phyloP scores from a whole-genome alignment of 2,329 filamentous ascomycete genomes.

The Penicillium sp. region DNA sequence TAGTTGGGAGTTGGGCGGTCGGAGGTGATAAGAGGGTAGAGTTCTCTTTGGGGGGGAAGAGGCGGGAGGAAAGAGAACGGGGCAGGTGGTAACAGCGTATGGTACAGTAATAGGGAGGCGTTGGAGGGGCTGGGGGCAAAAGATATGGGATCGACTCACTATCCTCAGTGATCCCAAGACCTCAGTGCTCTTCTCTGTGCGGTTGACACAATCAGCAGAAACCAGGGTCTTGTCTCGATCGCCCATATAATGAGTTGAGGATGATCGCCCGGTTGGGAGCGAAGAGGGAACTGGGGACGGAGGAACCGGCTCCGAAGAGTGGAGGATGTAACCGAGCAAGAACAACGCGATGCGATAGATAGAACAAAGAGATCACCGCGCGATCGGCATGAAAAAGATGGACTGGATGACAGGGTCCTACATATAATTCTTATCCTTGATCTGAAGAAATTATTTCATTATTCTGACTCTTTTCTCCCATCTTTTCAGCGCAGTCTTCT shows the following conservation, averaged over 20 bases:
- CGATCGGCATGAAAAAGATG: background rate
- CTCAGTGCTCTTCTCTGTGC: constrained; percentile 3
- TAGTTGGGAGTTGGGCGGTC: constrained; percentile 5
- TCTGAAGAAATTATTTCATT: background rate
- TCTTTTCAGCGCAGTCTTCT: background rate
- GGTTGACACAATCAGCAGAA: constrained; percentile 6
- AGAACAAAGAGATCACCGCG: background rate
- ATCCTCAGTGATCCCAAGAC: constrained; percentile 7
- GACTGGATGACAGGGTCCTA: background rate
- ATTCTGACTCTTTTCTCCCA: background rate
- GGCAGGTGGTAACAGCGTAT: background rate
- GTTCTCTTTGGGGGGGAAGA: constrained; percentile 12
- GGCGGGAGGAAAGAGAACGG: constrained; percentile 14
- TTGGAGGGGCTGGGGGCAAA: constrained; percentile 35
- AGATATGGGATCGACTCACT: constrained; percentile 1
- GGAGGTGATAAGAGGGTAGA: constrained; percentile 14
- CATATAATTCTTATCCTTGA: background rate
- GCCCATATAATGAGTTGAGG: constrained; percentile 21
- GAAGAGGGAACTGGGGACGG: constrained; percentile 27
- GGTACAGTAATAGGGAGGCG: constrained; percentile 28
- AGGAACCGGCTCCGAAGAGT: constrained; percentile 28
- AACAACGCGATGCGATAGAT: constrained; percentile 3
- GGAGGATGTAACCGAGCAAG: constrained; percentile 25
- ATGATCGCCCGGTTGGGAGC: constrained; percentile 24
- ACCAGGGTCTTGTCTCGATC: constrained; percentile 16